phyloP scores from a whole-genome alignment of 2,329 filamentous ascomycete species.

The Acrodontium crateriforme region DNA sequence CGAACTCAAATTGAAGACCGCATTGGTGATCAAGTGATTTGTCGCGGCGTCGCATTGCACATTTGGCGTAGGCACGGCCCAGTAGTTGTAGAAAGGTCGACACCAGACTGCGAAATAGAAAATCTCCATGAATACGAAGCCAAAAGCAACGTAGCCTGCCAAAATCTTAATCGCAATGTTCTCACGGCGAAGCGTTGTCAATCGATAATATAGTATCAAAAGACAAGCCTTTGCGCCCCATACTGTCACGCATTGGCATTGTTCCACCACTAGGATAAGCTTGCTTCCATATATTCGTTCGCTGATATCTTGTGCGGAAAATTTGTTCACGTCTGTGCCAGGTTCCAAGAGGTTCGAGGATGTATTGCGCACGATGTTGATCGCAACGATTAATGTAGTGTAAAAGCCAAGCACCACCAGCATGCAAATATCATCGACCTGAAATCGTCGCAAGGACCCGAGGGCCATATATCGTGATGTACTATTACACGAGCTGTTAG shows the following conservation, averaged over 20 bases:
- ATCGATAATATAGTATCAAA: conserved; percentile 24
- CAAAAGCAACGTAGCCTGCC: conserved; percentile 20
- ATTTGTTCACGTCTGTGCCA: conserved; percentile 30
- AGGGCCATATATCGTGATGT: conserved; percentile 33
- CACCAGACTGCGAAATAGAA: conserved; percentile 29
- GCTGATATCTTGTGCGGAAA: conserved; percentile 16
- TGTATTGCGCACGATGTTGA: conserved; percentile 29
- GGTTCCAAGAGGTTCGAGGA: conserved; percentile 32
- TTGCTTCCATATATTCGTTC: conserved; percentile 23
- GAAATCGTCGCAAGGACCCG: conserved; percentile 34
- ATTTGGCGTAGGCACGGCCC: conserved; percentile 19
- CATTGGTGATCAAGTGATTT: conserved; percentile 25
- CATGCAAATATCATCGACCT: conserved; percentile 46
- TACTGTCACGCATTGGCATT: conserved; percentile 23
- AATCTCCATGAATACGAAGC: conserved; percentile 26
- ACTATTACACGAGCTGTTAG: conserved; percentile 13
- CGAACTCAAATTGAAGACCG: conserved; percentile 31
- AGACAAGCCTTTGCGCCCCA: conserved; percentile 27
- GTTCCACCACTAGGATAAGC: conserved; percentile 26
- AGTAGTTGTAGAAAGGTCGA: conserved; percentile 25
- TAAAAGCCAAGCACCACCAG: conserved; percentile 35
- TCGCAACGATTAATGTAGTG: conserved; percentile 35
- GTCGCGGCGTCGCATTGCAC: conserved; percentile 28
- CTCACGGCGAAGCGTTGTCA: conserved; percentile 23
- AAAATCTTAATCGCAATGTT: conserved; percentile 23